Evolutionary conservation across 768 basidiomycete species (phyloP), one percentile per base, ranked within the genome.

Genomic region (Paxillus rubicundulus): DNA sequence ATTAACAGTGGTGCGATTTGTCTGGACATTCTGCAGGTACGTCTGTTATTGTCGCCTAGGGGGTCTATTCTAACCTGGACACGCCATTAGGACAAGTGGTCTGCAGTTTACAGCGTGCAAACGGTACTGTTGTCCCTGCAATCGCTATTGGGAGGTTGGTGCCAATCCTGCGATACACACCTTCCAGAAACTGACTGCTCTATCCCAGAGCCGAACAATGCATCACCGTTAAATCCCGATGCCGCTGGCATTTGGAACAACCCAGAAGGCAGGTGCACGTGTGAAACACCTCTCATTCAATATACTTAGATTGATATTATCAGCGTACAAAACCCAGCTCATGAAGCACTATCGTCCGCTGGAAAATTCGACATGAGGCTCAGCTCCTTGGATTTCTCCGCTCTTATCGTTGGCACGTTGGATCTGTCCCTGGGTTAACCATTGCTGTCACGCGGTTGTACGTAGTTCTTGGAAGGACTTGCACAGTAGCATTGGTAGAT

Each of bases 71-170:
- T 57, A 17, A 58, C 56, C 9, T 40, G 13, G 47, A 36, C 33
- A 33, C 14, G 24, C 12, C 20, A 34, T 9, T 56, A 92, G 88
- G 91, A 93, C 70, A 90, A 93, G 64, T 95, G 92, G 93, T 91
- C 89, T 3, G 92, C 93, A 7, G 87, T 94, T 1, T 92, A 95
- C 69, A 91, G 89, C 53, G 92, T 94, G 33, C 89, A 92, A 58
- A 93, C 91, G 0, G 88, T 96, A 38, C 79, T 96, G 17, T 73
- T 95, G 9, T 94, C 92, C 12, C 70, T 96, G 50, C 93, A 96
- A 64, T 91, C 88, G 9, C 73, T 96, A 34, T 78, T 96, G 43
- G 92, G 92, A 60, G 92, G 92, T 92, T 61, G 36, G 81, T 70
- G n/a, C 2, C 12, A 7, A 38, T 45, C 17, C 24, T 42, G 34